phyloP scores from a whole-genome alignment of 441 rosid species.

The California macrophylla region DNA sequence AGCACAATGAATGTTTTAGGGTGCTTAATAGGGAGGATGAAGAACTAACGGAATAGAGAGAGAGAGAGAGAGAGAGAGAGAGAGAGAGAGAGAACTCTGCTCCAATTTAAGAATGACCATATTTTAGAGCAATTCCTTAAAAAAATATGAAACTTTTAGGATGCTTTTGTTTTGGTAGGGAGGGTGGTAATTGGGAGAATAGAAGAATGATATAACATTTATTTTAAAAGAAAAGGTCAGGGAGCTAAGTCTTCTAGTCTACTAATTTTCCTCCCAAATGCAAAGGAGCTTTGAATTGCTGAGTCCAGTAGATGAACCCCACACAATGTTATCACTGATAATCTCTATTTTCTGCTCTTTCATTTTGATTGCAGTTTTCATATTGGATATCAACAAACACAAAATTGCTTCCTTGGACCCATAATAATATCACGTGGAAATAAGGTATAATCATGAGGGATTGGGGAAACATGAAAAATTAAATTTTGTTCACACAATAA shows the following conservation, averaged over 20 bases:
- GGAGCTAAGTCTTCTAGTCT: not conserved
- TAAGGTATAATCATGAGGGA: not conserved
- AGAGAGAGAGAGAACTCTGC: not conserved
- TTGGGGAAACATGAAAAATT: constrained; percentile 3
- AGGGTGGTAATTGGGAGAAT: not conserved
- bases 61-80: not conserved
- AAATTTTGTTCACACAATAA: not conserved
- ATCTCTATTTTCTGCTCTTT: not conserved
- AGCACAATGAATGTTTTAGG: not conserved
- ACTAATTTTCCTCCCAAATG: not conserved
- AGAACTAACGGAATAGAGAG: not conserved
- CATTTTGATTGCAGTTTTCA: not conserved
- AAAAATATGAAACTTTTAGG: not conserved
- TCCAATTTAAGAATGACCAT: not conserved
- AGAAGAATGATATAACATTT: not conserved
- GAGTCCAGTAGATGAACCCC: not conserved
- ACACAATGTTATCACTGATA: not conserved
- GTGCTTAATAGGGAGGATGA: not conserved
- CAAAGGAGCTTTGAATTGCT: not conserved
- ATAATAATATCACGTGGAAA: not conserved
- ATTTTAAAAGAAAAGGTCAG: not conserved
- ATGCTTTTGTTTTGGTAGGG: not conserved
- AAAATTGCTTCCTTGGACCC: not conserved
- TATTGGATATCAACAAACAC: not conserved
- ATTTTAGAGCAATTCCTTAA: not conserved